A percentile compares a stretch with the other conserved stretches of the same genome.
Evolutionary conservation across 225 moss, liverwort and hornwort species (phyloP).

Genomic region (Lunularia cruciata): DNA sequence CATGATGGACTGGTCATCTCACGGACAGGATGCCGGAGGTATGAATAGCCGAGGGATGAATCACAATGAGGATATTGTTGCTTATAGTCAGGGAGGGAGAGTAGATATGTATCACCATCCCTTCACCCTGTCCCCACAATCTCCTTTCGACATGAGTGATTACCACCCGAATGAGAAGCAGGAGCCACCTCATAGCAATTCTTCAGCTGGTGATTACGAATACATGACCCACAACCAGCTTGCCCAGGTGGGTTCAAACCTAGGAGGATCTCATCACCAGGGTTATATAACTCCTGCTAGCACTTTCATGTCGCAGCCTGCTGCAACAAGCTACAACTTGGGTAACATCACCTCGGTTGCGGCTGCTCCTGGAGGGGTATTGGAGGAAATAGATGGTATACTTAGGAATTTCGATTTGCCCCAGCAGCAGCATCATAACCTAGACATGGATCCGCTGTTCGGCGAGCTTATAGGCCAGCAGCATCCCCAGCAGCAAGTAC

Average conservation of each 20-base stretch:
- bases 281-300: neutral
- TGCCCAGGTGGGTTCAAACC: slow-evolving; percentile 16
- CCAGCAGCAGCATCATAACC: slow-evolving; percentile 13
- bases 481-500: slow-evolving; percentile 13
- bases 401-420: slow-evolving; percentile 30
- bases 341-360: neutral
- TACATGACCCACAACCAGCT: slow-evolving; percentile 15
- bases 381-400: slow-evolving; percentile 36
- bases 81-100: slow-evolving; percentile 6
- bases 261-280: slow-evolving; percentile 12
- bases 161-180: slow-evolving; percentile 4
- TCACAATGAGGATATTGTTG: slow-evolving; percentile 17
- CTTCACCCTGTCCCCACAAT: neutral
- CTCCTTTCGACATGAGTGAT: slow-evolving; percentile 24
- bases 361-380: slow-evolving; percentile 20
- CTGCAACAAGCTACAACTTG: neutral
- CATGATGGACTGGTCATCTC: slow-evolving; percentile 44
- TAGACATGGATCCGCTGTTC: slow-evolving; percentile 34
- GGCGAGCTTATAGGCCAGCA: slow-evolving; percentile 7
- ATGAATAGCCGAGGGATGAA: slow-evolving; percentile 6
- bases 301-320: slow-evolving; percentile 13
- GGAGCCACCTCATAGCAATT: slow-evolving; percentile 10
- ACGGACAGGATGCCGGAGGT: neutral
- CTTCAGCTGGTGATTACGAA: slow-evolving; percentile 29
- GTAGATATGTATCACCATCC: slow-evolving; percentile 20